These are phyloP conservation scores for Gossypium ekmanianum DNA, from an alignment of 345 rosid species.

Conservation along the genomic window DNA sequence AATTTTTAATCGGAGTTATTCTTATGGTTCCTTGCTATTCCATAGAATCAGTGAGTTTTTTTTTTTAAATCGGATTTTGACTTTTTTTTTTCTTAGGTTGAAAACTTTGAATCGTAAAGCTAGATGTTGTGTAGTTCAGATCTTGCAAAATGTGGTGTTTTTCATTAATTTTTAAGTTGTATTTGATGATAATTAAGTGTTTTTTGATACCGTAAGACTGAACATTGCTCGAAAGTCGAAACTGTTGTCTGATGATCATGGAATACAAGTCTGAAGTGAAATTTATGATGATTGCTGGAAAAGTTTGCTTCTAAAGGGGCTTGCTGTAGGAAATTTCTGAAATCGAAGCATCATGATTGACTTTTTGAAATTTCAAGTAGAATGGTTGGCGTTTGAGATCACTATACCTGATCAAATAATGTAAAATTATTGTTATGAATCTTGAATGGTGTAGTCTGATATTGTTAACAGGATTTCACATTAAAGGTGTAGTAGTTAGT, in stretches of 20 bases:
- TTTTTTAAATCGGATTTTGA: not conserved
- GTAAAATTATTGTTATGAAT: not conserved
- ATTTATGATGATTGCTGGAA: not conserved
- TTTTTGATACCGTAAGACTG: not conserved
- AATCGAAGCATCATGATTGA: not conserved
- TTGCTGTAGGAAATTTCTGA: not conserved
- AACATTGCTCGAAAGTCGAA: not conserved
- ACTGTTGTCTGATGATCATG: not conserved
- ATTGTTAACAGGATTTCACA: not conserved
- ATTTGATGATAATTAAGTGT: not conserved
- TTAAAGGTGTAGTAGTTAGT: not conserved
- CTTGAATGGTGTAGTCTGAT: not conserved
- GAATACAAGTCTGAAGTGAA: not conserved
- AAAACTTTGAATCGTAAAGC: not conserved
- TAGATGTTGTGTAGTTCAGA: not conserved
- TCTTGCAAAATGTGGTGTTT: not conserved
- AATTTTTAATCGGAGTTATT: conserved; percentile 92
- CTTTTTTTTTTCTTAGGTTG: not conserved
- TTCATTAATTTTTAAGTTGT: not conserved
- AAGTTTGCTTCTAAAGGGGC: not conserved
- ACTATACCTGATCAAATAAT: not conserved
- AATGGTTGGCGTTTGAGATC: not conserved
- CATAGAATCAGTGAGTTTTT: conserved; percentile 71
- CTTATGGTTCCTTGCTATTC: conserved; percentile 98
- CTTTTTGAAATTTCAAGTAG: not conserved